phyloP scores from a whole-genome alignment of 352 stramenopile genomes.

The Phytopythium mirpurense region DNA sequence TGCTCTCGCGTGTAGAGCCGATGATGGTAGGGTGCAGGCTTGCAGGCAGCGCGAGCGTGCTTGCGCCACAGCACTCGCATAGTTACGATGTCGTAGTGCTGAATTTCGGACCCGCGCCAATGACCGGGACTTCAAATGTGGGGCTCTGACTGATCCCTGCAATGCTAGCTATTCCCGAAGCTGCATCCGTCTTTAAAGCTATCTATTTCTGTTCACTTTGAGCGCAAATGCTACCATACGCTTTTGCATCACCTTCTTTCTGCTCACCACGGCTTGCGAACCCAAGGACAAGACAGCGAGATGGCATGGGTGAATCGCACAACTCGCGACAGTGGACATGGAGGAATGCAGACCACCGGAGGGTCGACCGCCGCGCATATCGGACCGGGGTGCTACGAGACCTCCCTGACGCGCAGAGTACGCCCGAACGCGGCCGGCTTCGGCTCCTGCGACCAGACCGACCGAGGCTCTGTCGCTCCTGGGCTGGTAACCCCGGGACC shows the following conservation, averaged over 20 bases:
- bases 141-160: no score
- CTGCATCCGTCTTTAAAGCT: not conserved
- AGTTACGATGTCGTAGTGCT: no score
- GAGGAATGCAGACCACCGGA: slow-evolving; percentile 23
- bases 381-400: slow-evolving; percentile 62
- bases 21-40: no score
- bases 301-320: slow-evolving; percentile 80
- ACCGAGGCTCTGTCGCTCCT: slow-evolving; percentile 27
- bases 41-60: no score
- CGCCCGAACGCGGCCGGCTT: slow-evolving; percentile 58
- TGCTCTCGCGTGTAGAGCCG: no score
- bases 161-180: slow-evolving; percentile 2
- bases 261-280: not conserved
- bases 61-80: no score
- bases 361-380: slow-evolving; percentile 25
- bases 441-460: slow-evolving; percentile 43
- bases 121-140: no score
- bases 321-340: slow-evolving; percentile 39
- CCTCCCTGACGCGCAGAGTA: slow-evolving; percentile 21
- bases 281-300: not conserved
- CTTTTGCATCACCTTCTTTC: not conserved
- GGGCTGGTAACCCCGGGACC: slow-evolving; percentile 54
- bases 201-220: not conserved
- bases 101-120: no score
- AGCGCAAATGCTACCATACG: no score